Conservation (phyloP, 129 eudicot species). For the Lactuca sativa region DNA sequence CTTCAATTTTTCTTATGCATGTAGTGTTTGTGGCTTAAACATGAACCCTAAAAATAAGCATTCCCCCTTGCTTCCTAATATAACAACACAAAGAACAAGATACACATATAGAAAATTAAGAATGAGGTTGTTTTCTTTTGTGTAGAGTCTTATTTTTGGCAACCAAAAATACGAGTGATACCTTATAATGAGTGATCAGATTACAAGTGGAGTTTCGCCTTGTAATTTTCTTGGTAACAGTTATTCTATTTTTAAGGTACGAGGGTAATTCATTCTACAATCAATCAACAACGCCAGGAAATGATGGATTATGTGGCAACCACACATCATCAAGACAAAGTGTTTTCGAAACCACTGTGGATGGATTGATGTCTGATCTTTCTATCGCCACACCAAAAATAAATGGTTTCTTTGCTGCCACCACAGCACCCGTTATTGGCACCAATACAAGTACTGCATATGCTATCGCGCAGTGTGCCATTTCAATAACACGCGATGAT, state of each 20-base stretch:
- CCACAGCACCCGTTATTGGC: slow-evolving; percentile 36
- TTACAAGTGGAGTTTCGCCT: too few species aligned
- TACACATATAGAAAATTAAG: too few species aligned
- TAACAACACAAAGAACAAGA: too few species aligned
- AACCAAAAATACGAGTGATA: too few species aligned
- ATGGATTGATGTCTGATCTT: slow-evolving; percentile 50
- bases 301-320: slow-evolving; percentile 60
- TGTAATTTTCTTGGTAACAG: not conserved
- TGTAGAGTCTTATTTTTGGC: too few species aligned
- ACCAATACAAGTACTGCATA: slow-evolving; percentile 43
- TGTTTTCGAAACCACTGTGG: slow-evolving; percentile 38
- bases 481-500: slow-evolving; percentile 35
- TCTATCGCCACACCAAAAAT: slow-evolving; percentile 64
- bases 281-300: slow-evolving; percentile 58
- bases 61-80: too few species aligned
- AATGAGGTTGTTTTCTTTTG: too few species aligned
- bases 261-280: slow-evolving; percentile 62
- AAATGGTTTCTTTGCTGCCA: slow-evolving; percentile 57
- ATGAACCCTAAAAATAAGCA: too few species aligned
- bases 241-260: slow-evolving; percentile 41
- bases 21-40: too few species aligned
- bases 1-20: too few species aligned
- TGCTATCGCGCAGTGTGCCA: slow-evolving; percentile 64
- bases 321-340: slow-evolving; percentile 48
- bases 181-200: too few species aligned